Percentiles rank a stretch among this genome's conserved stretches.
These are phyloP conservation scores for Stagonosporopsis chrysanthemi DNA, from an alignment of 2,329 filamentous ascomycete species.

Conservation along the genomic window DNA sequence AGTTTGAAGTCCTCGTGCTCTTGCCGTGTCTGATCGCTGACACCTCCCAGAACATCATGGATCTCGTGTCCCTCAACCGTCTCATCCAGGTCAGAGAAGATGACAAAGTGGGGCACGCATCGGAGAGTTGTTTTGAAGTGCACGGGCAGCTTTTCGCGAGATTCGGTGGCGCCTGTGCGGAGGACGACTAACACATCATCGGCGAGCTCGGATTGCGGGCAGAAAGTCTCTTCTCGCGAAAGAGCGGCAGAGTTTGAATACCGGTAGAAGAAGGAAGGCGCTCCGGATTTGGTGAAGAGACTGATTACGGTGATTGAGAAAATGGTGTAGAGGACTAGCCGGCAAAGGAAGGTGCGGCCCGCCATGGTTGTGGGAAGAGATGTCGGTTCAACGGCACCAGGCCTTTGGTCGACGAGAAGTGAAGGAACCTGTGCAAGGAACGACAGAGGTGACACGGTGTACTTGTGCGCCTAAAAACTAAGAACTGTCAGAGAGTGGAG, in stretches of 20 bases:
- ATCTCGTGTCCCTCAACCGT: conserved; percentile 60
- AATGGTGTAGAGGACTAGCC: conserved; percentile 43
- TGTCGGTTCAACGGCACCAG: conserved; percentile 13
- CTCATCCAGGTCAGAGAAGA: conserved; percentile 68
- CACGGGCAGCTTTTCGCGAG: conserved; percentile 63
- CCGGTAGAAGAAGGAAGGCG: conserved; percentile 40
- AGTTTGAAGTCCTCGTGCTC: conserved; percentile 60
- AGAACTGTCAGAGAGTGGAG: conserved; percentile 14
- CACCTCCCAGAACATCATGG: conserved; percentile 55
- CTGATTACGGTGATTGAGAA: conserved; percentile 47
- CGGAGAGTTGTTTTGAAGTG: conserved; percentile 65
- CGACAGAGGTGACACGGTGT: conserved; percentile 13
- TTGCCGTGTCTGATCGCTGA: conserved; percentile 49
- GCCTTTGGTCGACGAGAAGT: conserved; percentile 12
- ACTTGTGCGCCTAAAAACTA: conserved; percentile 9
- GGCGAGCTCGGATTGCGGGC: conserved; percentile 43
- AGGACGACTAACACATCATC: conserved; percentile 66
- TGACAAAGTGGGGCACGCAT: conserved; percentile 63
- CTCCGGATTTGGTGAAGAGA: conserved; percentile 41
- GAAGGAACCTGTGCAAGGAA: conserved; percentile 8
- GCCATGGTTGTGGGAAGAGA: conserved; percentile 34
- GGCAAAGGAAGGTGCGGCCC: conserved; percentile 43
- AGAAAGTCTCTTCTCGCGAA: conserved; percentile 31
- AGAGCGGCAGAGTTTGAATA: conserved; percentile 33
- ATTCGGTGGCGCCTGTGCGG: conserved; percentile 67